phyloP scores from a whole-genome alignment of 169 alveolate genomes.

The Theileria sp. region DNA sequence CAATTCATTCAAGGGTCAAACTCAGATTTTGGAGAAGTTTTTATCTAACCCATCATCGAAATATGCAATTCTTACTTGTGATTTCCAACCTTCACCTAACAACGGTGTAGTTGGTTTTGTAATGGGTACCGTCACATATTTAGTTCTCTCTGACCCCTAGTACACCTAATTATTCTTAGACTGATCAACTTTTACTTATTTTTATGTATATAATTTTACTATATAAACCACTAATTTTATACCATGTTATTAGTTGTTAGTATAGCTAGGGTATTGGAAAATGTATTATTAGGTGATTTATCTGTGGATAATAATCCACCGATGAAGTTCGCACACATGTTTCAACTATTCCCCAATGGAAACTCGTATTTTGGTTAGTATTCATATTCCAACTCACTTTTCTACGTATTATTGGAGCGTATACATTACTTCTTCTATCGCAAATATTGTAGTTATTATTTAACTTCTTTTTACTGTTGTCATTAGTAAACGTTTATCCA shows the following conservation, averaged over 20 bases:
- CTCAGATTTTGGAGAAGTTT: conserved; percentile 79
- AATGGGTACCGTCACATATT: conserved; percentile 31
- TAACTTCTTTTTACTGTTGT: not conserved
- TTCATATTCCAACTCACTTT: not conserved
- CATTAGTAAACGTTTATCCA: not conserved
- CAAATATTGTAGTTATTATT: not conserved
- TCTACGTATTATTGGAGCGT: not conserved
- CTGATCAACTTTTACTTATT: not conserved
- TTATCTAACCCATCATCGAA: conserved; percentile 57
- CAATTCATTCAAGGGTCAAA: conserved; percentile 73
- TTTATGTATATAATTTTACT: not conserved
- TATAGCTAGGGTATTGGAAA: not conserved
- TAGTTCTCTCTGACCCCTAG: too few species aligned
- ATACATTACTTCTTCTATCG: not conserved
- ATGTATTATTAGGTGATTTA: conserved; percentile 38
- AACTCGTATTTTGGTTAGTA: conserved; percentile 68
- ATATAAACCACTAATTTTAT: not conserved
- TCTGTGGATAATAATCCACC: conserved; percentile 79
- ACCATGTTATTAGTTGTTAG: not conserved
- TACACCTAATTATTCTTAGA: not conserved
- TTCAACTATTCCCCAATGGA: conserved; percentile 78
- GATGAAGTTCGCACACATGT: conserved; percentile 77
- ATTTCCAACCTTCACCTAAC: conserved; percentile 70
- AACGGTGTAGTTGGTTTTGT: conserved; percentile 62
- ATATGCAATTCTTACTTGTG: conserved; percentile 64